Conservation (phyloP, 2,329 filamentous ascomycete genomes). For the Xylariaceae sp. region DNA sequence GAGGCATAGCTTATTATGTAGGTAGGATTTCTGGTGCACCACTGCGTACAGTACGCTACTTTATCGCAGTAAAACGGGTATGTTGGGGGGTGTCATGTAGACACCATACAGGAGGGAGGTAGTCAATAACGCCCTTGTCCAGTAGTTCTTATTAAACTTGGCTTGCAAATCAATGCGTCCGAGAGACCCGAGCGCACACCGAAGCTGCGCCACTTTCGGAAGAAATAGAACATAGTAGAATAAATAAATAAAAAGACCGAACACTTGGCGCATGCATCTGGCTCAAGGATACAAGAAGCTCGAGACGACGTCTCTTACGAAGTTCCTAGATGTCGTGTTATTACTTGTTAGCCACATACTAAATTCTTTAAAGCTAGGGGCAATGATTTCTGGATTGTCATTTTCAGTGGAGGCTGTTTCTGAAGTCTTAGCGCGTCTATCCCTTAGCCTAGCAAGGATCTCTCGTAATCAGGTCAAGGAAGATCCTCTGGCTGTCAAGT, state of each 20-base stretch:
- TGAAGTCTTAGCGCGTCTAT: slow-evolving; percentile 13
- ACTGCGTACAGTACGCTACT: slow-evolving; percentile 3
- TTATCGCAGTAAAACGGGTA: too few species aligned
- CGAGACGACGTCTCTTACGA: too few species aligned
- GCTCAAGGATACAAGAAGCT: too few species aligned
- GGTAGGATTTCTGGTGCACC: slow-evolving; percentile 1
- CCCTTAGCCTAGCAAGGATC: slow-evolving; percentile 30
- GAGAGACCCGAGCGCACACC: slow-evolving; percentile 23
- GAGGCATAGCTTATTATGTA: slow-evolving; percentile 14
- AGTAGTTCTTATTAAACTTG: too few species aligned
- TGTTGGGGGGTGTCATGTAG: too few species aligned
- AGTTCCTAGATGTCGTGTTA: neutral
- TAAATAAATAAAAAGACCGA: too few species aligned
- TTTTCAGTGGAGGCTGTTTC: slow-evolving; percentile 9
- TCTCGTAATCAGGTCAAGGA: slow-evolving; percentile 28
- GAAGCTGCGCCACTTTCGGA: slow-evolving; percentile 17
- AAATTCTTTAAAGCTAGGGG: too few species aligned
- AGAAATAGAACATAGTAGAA: slow-evolving; percentile 3
- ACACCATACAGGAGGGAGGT: too few species aligned
- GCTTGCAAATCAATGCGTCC: slow-evolving; percentile 1
- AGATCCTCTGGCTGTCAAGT: slow-evolving; percentile 36
- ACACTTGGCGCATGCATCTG: too few species aligned
- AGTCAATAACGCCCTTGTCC: neutral
- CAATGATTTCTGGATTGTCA: neutral
- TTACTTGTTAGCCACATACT: too few species aligned